A percentile compares a stretch with the other conserved stretches of the same genome.
phyloP scores from a whole-genome alignment of 2,329 filamentous ascomycete species.

The Rhynchosporium secalis region DNA sequence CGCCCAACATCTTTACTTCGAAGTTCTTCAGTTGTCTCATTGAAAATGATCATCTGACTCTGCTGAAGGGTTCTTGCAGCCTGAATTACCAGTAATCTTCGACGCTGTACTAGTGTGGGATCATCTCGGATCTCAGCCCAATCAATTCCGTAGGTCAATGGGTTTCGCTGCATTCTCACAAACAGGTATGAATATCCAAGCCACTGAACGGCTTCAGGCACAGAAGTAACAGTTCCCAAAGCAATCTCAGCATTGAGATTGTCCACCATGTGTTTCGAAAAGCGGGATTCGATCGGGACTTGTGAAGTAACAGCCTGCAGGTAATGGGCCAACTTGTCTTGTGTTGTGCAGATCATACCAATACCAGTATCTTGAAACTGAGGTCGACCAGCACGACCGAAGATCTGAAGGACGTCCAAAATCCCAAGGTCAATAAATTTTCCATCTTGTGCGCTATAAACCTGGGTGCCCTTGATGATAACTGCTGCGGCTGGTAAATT shows the following conservation, averaged over 20 bases:
- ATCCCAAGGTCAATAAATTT: constrained; percentile 97
- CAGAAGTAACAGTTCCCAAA: constrained; percentile 90
- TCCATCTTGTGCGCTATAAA: constrained; percentile 94
- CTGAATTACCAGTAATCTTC: constrained; percentile 82
- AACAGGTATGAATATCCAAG: constrained; percentile 97
- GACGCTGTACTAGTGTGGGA: constrained; percentile 79
- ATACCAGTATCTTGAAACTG: constrained; percentile 98
- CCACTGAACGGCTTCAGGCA: constrained; percentile 93
- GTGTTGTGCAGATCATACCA: constrained; percentile 95
- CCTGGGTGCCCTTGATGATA: constrained; percentile 95
- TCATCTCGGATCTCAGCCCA: constrained; percentile 90
- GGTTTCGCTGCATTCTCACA: constrained; percentile 92
- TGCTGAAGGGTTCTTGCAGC: constrained; percentile 84
- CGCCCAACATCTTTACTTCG: constrained; percentile 92
- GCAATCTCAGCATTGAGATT: constrained; percentile 96
- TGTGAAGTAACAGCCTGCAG: constrained; percentile 91
- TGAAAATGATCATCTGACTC: constrained; percentile 99
- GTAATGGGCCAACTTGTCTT: constrained; percentile 92
- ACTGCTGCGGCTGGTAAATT: constrained; percentile 96
- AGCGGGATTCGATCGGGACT: constrained; percentile 94
- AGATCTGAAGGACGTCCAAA: constrained; percentile 95
- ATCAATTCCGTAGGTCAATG: constrained; percentile 90
- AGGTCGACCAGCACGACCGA: constrained; percentile 94
- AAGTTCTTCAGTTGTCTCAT: constrained; percentile 89
- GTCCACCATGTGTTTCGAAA: constrained; percentile 90